These are phyloP conservation scores for Avena insularis DNA, from an alignment of 176 grass and related monocot species.

Conservation along the genomic window DNA sequence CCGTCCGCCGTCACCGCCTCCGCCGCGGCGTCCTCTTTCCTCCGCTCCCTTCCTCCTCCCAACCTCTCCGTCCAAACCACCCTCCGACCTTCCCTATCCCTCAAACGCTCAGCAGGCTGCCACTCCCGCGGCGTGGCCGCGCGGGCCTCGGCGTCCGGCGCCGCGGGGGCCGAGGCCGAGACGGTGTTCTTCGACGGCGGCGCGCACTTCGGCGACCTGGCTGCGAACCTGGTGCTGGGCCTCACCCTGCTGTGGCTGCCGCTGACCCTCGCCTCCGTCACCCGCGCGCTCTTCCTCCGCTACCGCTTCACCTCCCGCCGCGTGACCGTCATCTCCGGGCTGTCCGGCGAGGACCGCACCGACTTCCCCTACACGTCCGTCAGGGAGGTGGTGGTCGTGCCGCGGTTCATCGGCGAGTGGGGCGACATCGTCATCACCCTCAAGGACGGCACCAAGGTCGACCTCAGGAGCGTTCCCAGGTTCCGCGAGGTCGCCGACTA, in stretches of 20 bases:
- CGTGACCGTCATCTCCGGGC: slow-evolving; percentile 83
- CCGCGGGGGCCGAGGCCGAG: slow-evolving; percentile 36
- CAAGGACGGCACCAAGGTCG: slow-evolving; percentile 89
- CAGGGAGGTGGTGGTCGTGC: slow-evolving; percentile 74
- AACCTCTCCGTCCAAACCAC: slow-evolving; percentile 24
- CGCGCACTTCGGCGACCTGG: slow-evolving; percentile 84
- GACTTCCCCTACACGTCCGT: slow-evolving; percentile 91
- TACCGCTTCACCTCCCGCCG: slow-evolving; percentile 90
- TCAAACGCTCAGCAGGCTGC: slow-evolving; percentile 1
- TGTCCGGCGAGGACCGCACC: slow-evolving; percentile 81
- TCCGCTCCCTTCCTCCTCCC: background rate
- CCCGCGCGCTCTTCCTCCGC: slow-evolving; percentile 82
- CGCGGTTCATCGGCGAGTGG: slow-evolving; percentile 94
- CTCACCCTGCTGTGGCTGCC: slow-evolving; percentile 93
- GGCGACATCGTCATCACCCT: slow-evolving; percentile 94
- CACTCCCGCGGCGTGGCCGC: background rate
- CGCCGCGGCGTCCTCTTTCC: slow-evolving; percentile 12
- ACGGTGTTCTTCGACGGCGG: slow-evolving; percentile 93
- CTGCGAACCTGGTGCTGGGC: slow-evolving; percentile 76
- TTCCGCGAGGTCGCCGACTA: slow-evolving; percentile 93
- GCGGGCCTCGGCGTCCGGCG: slow-evolving; percentile 45
- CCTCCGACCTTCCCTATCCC: background rate
- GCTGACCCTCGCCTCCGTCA: slow-evolving; percentile 87
- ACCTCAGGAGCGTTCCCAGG: slow-evolving; percentile 91
- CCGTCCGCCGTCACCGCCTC: slow-evolving; percentile 32